A percentile compares a stretch with the other conserved stretches of the same genome.
These are phyloP conservation scores for Cetradonia linearis DNA, from an alignment of 495 filamentous ascomycete species.

Conservation along the genomic window DNA sequence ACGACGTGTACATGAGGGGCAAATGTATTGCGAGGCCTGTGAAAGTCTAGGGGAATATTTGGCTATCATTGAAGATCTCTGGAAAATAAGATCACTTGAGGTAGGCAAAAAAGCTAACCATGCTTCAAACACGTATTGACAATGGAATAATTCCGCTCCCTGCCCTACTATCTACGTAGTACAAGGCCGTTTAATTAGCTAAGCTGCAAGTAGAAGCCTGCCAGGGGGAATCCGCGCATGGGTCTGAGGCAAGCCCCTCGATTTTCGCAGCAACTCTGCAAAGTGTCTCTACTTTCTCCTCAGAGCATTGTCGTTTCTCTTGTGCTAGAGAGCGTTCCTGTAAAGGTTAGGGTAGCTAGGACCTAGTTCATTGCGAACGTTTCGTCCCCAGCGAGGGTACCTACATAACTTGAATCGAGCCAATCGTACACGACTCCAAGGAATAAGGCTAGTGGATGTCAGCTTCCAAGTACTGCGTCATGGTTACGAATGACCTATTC, in stretches of 20 bases:
- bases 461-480: slow-evolving; percentile 1
- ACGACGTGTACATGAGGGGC: slow-evolving; percentile 12
- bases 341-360: background rate
- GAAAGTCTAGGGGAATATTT: background rate
- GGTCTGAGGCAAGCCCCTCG: no score
- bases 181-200: no score
- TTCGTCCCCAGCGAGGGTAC: background rate
- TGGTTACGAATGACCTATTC: slow-evolving; percentile 18
- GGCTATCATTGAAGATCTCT: background rate
- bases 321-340: no score
- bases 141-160: background rate
- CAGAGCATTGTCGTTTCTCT: no score
- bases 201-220: background rate
- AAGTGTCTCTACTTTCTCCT: no score
- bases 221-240: no score
- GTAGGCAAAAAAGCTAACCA: no score
- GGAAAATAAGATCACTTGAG: no score
- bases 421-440: background rate
- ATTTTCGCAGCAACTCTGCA: no score
- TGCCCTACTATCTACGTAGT: no score
- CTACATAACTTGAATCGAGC: background rate
- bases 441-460: background rate
- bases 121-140: no score
- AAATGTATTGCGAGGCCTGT: slow-evolving; percentile 3
- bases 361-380: background rate